These are phyloP conservation scores for Kuraishia molischiana DNA, from an alignment of 805 yeast genomes.

Conservation along the genomic window DNA sequence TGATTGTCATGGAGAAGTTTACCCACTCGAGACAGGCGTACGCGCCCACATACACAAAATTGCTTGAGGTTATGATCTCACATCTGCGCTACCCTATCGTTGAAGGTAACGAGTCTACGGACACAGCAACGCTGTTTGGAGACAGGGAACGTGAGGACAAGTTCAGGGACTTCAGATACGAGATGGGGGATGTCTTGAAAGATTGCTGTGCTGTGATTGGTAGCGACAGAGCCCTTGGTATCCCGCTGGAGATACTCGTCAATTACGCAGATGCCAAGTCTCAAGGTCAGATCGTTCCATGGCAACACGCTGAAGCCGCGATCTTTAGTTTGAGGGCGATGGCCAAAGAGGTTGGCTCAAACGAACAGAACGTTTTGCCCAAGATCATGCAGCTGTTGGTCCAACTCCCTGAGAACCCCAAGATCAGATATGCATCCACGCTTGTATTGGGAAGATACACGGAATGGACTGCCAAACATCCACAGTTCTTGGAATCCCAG, in stretches of 20 bases:
- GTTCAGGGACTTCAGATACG: constrained; percentile 89
- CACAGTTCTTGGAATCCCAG: constrained; percentile 73
- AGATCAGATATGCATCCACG: constrained; percentile 86
- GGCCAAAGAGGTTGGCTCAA: constrained; percentile 79
- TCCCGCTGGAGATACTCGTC: constrained; percentile 59
- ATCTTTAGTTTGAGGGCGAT: constrained; percentile 83
- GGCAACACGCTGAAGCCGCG: constrained; percentile 91
- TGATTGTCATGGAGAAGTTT: constrained; percentile 52
- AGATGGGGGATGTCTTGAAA: constrained; percentile 95
- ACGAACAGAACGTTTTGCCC: constrained; percentile 61
- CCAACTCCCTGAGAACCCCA: constrained; percentile 74
- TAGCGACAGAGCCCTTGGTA: constrained; percentile 51
- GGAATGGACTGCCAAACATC: constrained; percentile 87
- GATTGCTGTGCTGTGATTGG: constrained; percentile 93
- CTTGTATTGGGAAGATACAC: constrained; percentile 93
- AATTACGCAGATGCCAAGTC: constrained; percentile 14
- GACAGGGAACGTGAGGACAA: constrained; percentile 84
- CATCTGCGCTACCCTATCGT: constrained; percentile 74
- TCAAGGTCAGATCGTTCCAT: constrained; percentile 24
- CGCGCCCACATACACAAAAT: constrained; percentile 43
- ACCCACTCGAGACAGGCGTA: constrained; percentile 40
- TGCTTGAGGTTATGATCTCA: constrained; percentile 50
- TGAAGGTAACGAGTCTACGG: constrained; percentile 24
- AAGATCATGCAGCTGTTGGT: constrained; percentile 60
- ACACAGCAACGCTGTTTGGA: constrained; percentile 41